Percentiles rank a stretch among this genome's conserved stretches.
Conservation (phyloP, 192 early-diverging fungal genomes). For the Coemansia sp. region DNA sequence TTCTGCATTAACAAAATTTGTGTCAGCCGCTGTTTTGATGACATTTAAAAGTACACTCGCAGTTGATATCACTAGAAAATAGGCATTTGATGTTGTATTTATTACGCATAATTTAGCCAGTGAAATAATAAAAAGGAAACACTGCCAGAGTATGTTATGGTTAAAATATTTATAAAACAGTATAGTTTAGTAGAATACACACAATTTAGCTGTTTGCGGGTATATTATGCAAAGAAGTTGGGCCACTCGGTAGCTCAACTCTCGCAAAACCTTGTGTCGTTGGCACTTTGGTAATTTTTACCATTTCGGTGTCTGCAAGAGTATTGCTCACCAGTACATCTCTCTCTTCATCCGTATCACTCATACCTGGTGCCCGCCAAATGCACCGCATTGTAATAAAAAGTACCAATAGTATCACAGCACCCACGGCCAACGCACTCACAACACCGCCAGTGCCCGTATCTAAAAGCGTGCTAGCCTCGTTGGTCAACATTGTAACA, state of each 20-base stretch:
- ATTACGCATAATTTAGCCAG: too few relatives aligned
- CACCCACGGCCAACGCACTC: constrained; percentile 58
- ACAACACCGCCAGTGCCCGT: constrained; percentile 45
- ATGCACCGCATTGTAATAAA: constrained; percentile 49
- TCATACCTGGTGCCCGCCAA: not conserved
- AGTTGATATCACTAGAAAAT: too few relatives aligned
- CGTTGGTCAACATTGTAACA: constrained; percentile 65
- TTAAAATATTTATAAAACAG: not conserved
- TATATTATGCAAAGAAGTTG: not conserved
- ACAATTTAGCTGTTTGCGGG: not conserved
- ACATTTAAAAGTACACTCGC: too few relatives aligned
- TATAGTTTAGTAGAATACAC: not conserved
- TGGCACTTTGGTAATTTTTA: not conserved
- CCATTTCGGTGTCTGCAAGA: not conserved
- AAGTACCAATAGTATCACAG: constrained; percentile 58
- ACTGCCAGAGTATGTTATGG: not conserved
- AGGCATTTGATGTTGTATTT: too few relatives aligned
- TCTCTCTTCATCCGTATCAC: not conserved
- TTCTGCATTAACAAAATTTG: not conserved
- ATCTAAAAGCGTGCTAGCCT: constrained; percentile 29
- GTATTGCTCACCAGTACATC: constrained; percentile 2
- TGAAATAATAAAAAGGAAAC: too few relatives aligned
- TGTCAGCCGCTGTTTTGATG: too few relatives aligned
- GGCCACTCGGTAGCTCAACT: not conserved
- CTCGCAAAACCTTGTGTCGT: not conserved